Percentiles rank a stretch among this genome's conserved stretches.
These are phyloP conservation scores for Crithidia fasciculata DNA, from an alignment of 208 protist genomes.

Conservation along the genomic window DNA sequence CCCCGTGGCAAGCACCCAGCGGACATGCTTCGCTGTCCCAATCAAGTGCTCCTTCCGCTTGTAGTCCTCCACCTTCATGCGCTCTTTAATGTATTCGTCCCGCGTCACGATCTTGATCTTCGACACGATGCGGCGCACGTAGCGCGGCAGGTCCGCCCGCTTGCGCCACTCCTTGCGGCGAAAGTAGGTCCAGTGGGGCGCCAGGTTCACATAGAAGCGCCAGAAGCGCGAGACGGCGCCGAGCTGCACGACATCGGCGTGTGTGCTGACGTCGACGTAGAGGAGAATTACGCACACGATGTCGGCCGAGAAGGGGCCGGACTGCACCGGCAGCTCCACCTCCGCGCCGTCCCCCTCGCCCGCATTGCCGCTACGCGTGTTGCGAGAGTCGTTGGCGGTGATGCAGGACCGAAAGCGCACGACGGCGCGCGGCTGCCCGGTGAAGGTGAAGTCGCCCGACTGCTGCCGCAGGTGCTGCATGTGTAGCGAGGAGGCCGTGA, in stretches of 20 bases:
- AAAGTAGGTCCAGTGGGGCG: slow-evolving; percentile 87
- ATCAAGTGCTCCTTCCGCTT: slow-evolving; percentile 60
- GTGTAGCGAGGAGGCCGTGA: slow-evolving; percentile 30
- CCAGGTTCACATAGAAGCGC: slow-evolving; percentile 79
- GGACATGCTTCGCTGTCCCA: slow-evolving; percentile 56
- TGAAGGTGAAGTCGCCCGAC: slow-evolving; percentile 68
- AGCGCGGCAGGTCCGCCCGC: slow-evolving; percentile 59
- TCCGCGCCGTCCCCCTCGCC: background rate
- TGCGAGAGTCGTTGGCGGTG: slow-evolving; percentile 34
- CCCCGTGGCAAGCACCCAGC: slow-evolving; percentile 76
- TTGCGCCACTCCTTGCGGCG: slow-evolving; percentile 58
- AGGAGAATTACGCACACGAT: slow-evolving; percentile 75
- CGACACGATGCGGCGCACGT: slow-evolving; percentile 62
- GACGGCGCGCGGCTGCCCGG: slow-evolving; percentile 65
- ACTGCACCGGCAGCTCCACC: slow-evolving; percentile 47
- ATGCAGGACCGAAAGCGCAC: slow-evolving; percentile 84
- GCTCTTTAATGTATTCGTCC: slow-evolving; percentile 78
- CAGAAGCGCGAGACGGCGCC: slow-evolving; percentile 76
- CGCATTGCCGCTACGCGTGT: slow-evolving; percentile 7
- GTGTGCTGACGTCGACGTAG: slow-evolving; percentile 63
- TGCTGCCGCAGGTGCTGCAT: slow-evolving; percentile 45
- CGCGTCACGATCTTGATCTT: slow-evolving; percentile 84
- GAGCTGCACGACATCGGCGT: slow-evolving; percentile 62
- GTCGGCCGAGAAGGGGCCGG: slow-evolving; percentile 75
- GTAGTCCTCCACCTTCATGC: slow-evolving; percentile 57